Base-by-base conservation (phyloP, 805 yeast species). In the Monosporozyma aerobia region DNA sequence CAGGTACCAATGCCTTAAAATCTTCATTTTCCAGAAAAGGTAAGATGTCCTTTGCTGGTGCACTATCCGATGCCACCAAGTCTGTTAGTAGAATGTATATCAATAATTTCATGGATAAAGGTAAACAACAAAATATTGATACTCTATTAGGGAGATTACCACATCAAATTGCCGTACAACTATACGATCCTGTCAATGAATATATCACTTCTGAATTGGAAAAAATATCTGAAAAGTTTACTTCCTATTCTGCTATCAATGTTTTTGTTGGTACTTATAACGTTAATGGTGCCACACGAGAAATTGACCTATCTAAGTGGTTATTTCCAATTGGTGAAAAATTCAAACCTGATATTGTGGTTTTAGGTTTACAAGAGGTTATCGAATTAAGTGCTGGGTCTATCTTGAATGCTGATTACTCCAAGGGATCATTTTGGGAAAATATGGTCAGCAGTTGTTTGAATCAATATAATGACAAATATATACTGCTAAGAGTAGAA, bases 1-100 rank as follows among this genome's bases (percentile, higher is more conserved):
- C 99, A 0, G 98, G 99, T 30, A 94, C 99, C 0, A 95, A 95
- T 55, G 99, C 99, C 0, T 75, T 94, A 56, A 94, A 94, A 68
- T 87, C 97, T 0, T 89, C 97, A 3, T 94, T 86, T 63, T 87
- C 98, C 1, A 79, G 99, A 64, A 83, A 87, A 30, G 99, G 99
- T 25, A 92, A 90, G 63, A 90, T 90, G 97, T 89, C 92, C 45
- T 71, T 94, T 51, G 98, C 98, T 0, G 97, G 98, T 37, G 97
- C 97, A 0, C 70, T 94, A n/a, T 86, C 96, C 0, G 99, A 94
- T 70, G 97, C 95, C 3, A 90, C 98, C 1, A 94, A 94, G 69
- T 88, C 97, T 0, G 96, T 94, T 8, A 84, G 95, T 44, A 77
- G 99, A 69, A 82, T 94, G 80, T 94, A 94, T 67, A 92, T 94